Evolutionary conservation across 257 asterid species (phyloP), one percentile per base, ranked within the genome.

Genomic region (Oldenlandia corymbosa): DNA sequence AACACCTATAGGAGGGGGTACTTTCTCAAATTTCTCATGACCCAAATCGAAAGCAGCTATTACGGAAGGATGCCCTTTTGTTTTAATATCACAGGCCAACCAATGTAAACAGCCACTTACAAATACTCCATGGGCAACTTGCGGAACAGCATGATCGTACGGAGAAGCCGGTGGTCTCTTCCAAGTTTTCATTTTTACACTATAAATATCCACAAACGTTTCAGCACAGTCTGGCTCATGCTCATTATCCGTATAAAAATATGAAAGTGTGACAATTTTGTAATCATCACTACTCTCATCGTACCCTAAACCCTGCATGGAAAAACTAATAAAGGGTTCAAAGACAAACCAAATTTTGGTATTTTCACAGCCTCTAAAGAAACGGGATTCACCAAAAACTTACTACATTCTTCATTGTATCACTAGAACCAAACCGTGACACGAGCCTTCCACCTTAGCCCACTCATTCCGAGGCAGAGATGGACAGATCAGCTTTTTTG

Each of bases 61-160:
- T 8, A 84, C 82, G 17, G 78, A 75, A 6, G 41, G n/a, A 58
- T 54, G 60, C 2, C 65, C 75, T 42, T 54, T 60, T 39, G 65
- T 14, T 2, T 46, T 17, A 37, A 0, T 10, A 26, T 62, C 60
- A 53, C 67, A 16, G 50, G 85, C 85, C 70, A 79, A 59, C 85
- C 90, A 81, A 68, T 84, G 83, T 21, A 79, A 20, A 17, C 72
- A 71, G 3, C 85, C 85, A 64, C 68, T 66, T 14, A 81, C 53
- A 20, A 74, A 76, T 31, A 60, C 77, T 57, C 82, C 85, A 5
- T 74, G 41, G 8, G 69, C 66, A 56, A 55, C 55, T 0, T 57
- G 31, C 28, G 74, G 68, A 54, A 76, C 76, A 26, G 64, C 67
- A 62, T 76, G 83, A 63, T 76, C 80, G 43, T 73, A 77, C 20